These are phyloP conservation scores for Hemerocallis citrina DNA, from an alignment of 106 monocot species.

Conservation along the genomic window DNA sequence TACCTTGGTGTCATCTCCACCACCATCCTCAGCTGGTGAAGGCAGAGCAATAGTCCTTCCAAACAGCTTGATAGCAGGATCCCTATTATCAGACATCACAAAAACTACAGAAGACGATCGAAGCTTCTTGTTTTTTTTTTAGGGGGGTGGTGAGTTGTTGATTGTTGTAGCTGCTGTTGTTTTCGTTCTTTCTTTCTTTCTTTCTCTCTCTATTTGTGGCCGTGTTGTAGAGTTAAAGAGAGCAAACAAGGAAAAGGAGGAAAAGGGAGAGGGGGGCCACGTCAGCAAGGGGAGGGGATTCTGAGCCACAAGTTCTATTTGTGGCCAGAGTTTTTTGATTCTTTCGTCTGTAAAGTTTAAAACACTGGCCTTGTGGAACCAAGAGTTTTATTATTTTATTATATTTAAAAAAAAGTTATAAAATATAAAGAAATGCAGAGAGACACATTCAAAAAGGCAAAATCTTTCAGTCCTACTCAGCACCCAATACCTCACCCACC, in stretches of 20 bases:
- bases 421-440: not conserved
- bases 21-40: not conserved
- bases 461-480: conserved; percentile 15
- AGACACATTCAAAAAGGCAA: not conserved
- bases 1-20: conserved; percentile 23
- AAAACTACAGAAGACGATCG: not conserved
- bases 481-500: conserved; percentile 7
- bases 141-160: not conserved
- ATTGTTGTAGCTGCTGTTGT: not conserved
- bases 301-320: conserved; percentile 55
- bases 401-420: not conserved
- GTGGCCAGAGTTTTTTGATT: conserved; percentile 64
- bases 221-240: not conserved
- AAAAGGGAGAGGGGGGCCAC: conserved; percentile 9
- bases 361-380: not conserved
- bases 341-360: conserved; percentile 18
- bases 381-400: not conserved
- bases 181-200: not conserved
- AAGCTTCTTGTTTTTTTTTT: not conserved
- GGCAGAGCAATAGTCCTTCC: conserved; percentile 45
- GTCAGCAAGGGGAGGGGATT: conserved; percentile 17
- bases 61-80: conserved; percentile 52
- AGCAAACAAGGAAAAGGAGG: not conserved
- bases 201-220: not conserved
- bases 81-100: conserved; percentile 8